phyloP scores from a whole-genome alignment of 345 rosid species.

The Eucalyptus cloeziana region DNA sequence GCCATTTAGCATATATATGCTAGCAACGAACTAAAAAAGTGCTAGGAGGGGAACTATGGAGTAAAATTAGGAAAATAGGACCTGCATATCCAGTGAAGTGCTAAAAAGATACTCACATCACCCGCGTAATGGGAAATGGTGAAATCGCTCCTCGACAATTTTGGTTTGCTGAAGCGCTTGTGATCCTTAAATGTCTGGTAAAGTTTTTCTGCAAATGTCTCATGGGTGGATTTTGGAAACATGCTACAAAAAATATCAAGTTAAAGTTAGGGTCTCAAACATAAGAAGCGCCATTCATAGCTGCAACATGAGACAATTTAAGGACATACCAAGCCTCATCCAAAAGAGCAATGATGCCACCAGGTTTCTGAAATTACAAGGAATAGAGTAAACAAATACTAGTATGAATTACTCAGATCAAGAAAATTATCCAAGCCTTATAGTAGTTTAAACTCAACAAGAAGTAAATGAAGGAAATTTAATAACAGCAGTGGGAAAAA shows the following conservation, averaged over 20 bases:
- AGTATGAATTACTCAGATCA: neutral
- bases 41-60: neutral
- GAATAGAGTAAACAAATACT: neutral
- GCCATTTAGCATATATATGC: neutral
- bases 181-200: slow-evolving; percentile 84
- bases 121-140: slow-evolving; percentile 96
- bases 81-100: neutral
- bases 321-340: slow-evolving; percentile 95
- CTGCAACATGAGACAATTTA: neutral
- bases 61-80: neutral
- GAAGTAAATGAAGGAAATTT: neutral
- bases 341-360: slow-evolving; percentile 93
- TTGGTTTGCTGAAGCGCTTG: slow-evolving; percentile 88
- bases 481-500: neutral
- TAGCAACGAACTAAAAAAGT: neutral
- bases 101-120: slow-evolving; percentile 50
- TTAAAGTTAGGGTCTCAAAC: neutral
- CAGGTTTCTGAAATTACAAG: slow-evolving; percentile 77
- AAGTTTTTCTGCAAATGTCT: slow-evolving; percentile 91
- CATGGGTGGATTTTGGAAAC: slow-evolving; percentile 97
- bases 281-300: neutral
- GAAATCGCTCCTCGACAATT: slow-evolving; percentile 87
- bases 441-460: neutral
- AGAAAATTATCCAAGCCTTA: neutral
- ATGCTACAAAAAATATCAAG: slow-evolving; percentile 38